Evolutionary conservation across 2,329 filamentous ascomycete species (phyloP), one percentile per base, ranked within the genome.

Genomic region (Sporothrix inflata): DNA sequence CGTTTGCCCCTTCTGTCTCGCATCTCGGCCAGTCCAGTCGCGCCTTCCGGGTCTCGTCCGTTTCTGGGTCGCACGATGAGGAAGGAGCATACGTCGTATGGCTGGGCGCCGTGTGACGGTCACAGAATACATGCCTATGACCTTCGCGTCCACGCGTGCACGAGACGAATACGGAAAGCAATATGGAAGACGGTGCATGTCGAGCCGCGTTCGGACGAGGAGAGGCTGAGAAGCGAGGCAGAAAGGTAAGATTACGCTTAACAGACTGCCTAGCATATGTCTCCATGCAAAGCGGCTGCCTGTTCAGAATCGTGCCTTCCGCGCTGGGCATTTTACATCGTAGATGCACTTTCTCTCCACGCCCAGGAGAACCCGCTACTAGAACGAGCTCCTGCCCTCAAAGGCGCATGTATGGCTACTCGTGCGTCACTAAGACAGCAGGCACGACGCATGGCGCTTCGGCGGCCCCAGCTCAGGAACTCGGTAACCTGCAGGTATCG

Each of bases 361-460:
- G 19, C n/a, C 34, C 4, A 42, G 4, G 24, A 24, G 19, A 14
- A 12, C 19, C 51, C 51, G 14, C 24, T 53, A n/a, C 51, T 27
- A 11, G 21, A 53, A 24, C 30, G 27, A 55, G 51, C 12, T 47
- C 42, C 19, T 16, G 4, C 49, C 30, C 11, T 61, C 16, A 14
- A 61, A 4, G 3, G 16, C n/a, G 19, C 57, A 30, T 34, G 53
- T 27, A 24, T 24, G 6, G 38, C 9, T 14, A 2, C 9, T 47
- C 21, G 3, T 21, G 8, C 34, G 5, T 45, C 66, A 53, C 66
- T 55, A 6, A 42, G n/a, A 53, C n/a, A 21, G 21, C 27, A 45
- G 30, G 66, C 51, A 42, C 34, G 49, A 42, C 19, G 65, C 47
- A 57, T 42, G 49, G 66, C 66, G 38, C 65, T 68, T 68, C 38